Conservation (phyloP, 2,329 filamentous ascomycete species). For the Acrocalymma vagum region DNA sequence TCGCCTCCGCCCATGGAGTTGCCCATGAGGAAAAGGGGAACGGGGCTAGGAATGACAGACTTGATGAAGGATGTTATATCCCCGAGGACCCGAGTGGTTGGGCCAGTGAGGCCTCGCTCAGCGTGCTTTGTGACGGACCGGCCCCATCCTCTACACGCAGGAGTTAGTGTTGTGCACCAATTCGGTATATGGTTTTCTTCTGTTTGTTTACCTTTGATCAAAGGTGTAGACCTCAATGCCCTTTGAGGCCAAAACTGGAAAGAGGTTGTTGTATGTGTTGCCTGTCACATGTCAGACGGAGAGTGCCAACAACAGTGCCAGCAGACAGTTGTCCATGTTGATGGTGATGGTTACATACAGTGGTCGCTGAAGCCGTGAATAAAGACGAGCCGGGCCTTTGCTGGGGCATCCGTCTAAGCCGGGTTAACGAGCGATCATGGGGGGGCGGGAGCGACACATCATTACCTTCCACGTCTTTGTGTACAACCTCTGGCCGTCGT, state of each 20-base stretch:
- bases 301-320: constrained; percentile 18
- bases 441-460: neutral
- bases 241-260: constrained; percentile 71
- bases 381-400: constrained; percentile 78
- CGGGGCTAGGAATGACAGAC: constrained; percentile 60
- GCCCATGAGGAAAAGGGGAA: constrained; percentile 83
- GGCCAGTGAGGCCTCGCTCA: constrained; percentile 76
- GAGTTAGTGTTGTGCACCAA: constrained; percentile 14
- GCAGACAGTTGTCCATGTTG: neutral
- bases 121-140: constrained; percentile 69
- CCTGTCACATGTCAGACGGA: constrained; percentile 51
- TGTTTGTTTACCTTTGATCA: constrained; percentile 71
- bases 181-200: neutral
- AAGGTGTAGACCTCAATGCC: constrained; percentile 81
- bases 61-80: constrained; percentile 82
- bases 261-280: constrained; percentile 78
- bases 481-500: constrained; percentile 65
- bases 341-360: constrained; percentile 48
- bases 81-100: constrained; percentile 74
- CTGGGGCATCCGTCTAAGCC: constrained; percentile 61
- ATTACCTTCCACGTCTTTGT: constrained; percentile 68
- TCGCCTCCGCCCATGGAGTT: constrained; percentile 92
- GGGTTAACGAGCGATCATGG: constrained; percentile 12
- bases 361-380: constrained; percentile 93
- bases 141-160: constrained; percentile 79